phyloP scores from a whole-genome alignment of 2,329 filamentous ascomycete species.

The Elsinoe ampelina region DNA sequence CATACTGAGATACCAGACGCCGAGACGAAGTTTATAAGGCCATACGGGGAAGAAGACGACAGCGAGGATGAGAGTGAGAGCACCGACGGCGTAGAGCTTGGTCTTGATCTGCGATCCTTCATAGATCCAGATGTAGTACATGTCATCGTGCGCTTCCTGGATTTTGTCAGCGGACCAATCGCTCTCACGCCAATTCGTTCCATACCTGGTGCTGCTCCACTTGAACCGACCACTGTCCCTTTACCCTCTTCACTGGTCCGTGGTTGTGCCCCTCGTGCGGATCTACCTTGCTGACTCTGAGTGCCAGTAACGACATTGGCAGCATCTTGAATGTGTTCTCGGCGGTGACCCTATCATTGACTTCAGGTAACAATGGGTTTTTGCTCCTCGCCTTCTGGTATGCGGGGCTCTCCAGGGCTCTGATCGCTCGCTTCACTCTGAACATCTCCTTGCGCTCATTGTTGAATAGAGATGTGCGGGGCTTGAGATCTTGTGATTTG shows the following conservation, averaged over 20 bases:
- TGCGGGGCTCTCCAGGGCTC: constrained; percentile 76
- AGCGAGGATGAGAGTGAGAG: constrained; percentile 73
- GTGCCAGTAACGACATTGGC: constrained; percentile 84
- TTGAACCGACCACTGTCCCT: constrained; percentile 91
- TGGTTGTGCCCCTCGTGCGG: constrained; percentile 63
- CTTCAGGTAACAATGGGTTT: constrained; percentile 78
- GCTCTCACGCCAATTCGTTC: neutral
- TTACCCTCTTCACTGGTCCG: constrained; percentile 74
- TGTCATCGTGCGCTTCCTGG: constrained; percentile 74
- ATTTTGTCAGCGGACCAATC: neutral
- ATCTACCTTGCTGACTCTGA: constrained; percentile 78
- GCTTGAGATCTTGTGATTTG: constrained; percentile 74
- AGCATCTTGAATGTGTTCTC: constrained; percentile 93
- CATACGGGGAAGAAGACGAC: constrained; percentile 93
- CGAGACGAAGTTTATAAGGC: constrained; percentile 82
- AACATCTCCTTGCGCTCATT: constrained; percentile 99
- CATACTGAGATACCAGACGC: constrained; percentile 96
- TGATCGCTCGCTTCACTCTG: constrained; percentile 91
- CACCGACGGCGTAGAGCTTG: constrained; percentile 80
- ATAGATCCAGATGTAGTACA: constrained; percentile 96
- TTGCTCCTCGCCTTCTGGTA: constrained; percentile 85
- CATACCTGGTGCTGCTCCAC: constrained; percentile 67
- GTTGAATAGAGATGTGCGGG: constrained; percentile 82
- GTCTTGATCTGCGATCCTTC: constrained; percentile 90
- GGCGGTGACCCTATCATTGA: constrained; percentile 78